These are phyloP conservation scores for Cyclotella kingstonii DNA, from an alignment of 108 stramenopile genomes.

Conservation along the genomic window DNA sequence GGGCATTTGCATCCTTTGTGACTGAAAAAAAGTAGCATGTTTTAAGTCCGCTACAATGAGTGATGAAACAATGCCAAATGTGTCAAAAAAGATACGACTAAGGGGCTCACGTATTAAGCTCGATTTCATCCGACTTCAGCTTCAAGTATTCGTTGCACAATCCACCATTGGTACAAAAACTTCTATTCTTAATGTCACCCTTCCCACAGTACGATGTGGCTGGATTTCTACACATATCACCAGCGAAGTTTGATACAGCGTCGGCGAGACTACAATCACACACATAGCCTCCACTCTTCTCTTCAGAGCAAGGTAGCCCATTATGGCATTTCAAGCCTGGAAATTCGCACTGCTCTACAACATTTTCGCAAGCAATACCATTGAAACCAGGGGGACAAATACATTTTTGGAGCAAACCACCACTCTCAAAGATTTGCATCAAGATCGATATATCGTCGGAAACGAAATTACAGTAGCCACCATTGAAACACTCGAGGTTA, in stretches of 20 bases:
- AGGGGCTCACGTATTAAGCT: constrained; percentile 2
- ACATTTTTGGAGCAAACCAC: constrained; percentile 52
- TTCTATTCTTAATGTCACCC: constrained; percentile 20
- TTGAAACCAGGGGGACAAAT: constrained; percentile 46
- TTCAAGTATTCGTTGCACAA: constrained; percentile 21
- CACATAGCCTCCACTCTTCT: no score
- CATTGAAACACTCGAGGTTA: constrained; percentile 50
- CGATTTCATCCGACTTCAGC: background rate
- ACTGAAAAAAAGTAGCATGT: no score
- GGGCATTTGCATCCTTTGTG: constrained; percentile 59
- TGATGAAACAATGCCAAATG: no score
- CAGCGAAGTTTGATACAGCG: constrained; percentile 23
- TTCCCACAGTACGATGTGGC: constrained; percentile 41
- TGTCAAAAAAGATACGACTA: no score
- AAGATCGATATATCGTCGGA: constrained; percentile 35
- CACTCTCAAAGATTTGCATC: constrained; percentile 27
- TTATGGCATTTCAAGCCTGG: constrained; percentile 31
- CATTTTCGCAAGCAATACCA: constrained; percentile 49
- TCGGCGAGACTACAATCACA: constrained; percentile 40
- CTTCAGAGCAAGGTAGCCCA: constrained; percentile 22
- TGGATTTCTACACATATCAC: constrained; percentile 38
- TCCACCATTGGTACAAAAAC: constrained; percentile 46
- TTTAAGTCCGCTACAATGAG: no score
- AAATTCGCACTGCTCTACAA: constrained; percentile 35
- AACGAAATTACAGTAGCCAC: constrained; percentile 54